Base-by-base conservation (phyloP, 2,329 filamentous ascomycete genomes). In the Talaromyces sp. region DNA sequence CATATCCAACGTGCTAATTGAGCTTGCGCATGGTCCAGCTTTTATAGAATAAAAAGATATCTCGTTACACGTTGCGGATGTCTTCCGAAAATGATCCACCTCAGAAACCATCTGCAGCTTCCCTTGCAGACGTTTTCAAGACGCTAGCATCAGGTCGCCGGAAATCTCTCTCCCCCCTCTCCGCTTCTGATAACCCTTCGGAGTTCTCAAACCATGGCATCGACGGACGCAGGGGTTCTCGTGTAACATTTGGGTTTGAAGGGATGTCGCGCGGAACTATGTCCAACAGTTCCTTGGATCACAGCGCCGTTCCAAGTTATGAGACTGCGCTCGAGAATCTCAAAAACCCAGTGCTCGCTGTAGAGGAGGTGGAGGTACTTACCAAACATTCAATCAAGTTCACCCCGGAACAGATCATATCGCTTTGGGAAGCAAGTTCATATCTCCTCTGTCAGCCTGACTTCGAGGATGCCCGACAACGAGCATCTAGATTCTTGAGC, bases 41-140 rank as follows among this genome's bases (percentile, higher is more conserved):
- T 22, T 25, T 39, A 25, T 50, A 39, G 17, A 40, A 39, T 39
- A 31, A 33, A n/a, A 35, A 58, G 9, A 53, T 40, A 36, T 46
- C 39, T 54, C 40, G 50, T 51, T 48, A 59, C 41, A 61, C 60
- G 63, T 62, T 54, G 67, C 70, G 73, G 66, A 75, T 77, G 74
- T 72, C 71, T 73, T 68, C 73, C 67, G 73, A 75, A 64, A 72
- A 77, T 74, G 74, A 63, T 69, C 64, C 67, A 60, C 63, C 67
- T 54, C 67, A 70, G 31, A 67, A 70, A 59, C 65, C 68, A 59
- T 74, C 69, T 46, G 67, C 72, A 56, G 67, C 73, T 56, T 71
- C 72, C 31, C 71, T 76, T 61, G 72, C 72, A 58, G 73, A 75
- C 70, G 74, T 76, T 37, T 74, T 75, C 63, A 75, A 74, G 62